Evolutionary conservation across 2,329 filamentous ascomycete genomes (phyloP).

Genomic region (Teratosphaeria pseudoeucalypti): DNA sequence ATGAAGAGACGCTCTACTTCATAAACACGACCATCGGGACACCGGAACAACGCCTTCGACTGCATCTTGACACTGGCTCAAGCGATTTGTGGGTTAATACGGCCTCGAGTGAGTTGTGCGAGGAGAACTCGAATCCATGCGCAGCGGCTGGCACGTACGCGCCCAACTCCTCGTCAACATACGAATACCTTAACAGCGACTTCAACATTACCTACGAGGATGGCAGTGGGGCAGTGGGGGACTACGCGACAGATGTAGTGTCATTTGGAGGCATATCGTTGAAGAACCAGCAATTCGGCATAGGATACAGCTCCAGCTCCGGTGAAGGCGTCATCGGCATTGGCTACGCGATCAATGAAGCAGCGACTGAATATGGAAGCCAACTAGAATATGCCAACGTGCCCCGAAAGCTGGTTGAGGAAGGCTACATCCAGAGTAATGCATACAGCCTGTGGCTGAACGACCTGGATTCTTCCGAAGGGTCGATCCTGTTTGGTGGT

Average conservation of each 20-base stretch:
- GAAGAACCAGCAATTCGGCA: constrained; percentile 56
- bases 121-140: constrained; percentile 40
- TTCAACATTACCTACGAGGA: constrained; percentile 89
- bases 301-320: constrained; percentile 54
- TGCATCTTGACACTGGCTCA: constrained; percentile 54
- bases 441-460: constrained; percentile 61
- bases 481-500: constrained; percentile 70
- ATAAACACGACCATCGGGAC: constrained; percentile 49
- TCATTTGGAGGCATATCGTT: constrained; percentile 47
- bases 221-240: constrained; percentile 63
- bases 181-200: constrained; percentile 58
- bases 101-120: constrained; percentile 50
- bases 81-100: constrained; percentile 60
- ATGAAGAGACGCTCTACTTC: constrained; percentile 51
- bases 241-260: constrained; percentile 70
- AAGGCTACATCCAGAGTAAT: constrained; percentile 51
- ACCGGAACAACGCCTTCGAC: constrained; percentile 42
- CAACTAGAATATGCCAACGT: constrained; percentile 46
- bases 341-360: constrained; percentile 72
- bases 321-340: constrained; percentile 71
- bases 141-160: constrained; percentile 54
- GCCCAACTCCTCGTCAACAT: constrained; percentile 64
- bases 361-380: constrained; percentile 51
- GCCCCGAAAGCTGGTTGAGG: constrained; percentile 51
- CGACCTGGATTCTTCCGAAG: constrained; percentile 50